Evolutionary conservation across 140 eudicot species (phyloP).

Genomic region (Ambrosia hybrid): DNA sequence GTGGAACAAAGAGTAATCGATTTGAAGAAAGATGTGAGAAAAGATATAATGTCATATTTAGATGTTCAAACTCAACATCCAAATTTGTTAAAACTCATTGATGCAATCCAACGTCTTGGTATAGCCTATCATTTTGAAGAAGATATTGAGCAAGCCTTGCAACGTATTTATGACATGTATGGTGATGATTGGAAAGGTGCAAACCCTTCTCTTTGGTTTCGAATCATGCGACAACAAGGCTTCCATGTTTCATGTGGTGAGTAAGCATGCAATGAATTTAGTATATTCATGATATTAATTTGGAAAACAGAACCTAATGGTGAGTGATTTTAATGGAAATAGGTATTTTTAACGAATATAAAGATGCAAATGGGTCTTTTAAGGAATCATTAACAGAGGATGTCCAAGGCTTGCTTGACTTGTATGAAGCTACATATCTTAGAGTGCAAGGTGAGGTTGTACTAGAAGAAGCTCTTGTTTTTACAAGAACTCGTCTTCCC

Average conservation of each 20-base stretch:
- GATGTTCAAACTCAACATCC: not conserved
- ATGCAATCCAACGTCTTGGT: not conserved
- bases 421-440: not conserved
- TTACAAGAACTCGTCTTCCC: too few species aligned
- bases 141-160: not conserved
- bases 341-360: not conserved
- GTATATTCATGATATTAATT: not conserved
- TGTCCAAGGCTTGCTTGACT: not conserved
- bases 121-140: not conserved
- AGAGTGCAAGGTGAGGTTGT: not conserved
- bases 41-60: not conserved
- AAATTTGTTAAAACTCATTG: not conserved
- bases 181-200: not conserved
- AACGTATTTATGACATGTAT: not conserved
- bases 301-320: not conserved
- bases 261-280: not conserved
- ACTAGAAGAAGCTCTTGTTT: not conserved
- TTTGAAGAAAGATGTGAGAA: not conserved
- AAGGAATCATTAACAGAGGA: not conserved
- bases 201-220: not conserved
- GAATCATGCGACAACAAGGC: not conserved
- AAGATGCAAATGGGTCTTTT: not conserved
- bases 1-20: not conserved
- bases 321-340: not conserved
- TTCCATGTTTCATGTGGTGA: not conserved